These are phyloP conservation scores for Termitomyces sp. DNA, from an alignment of 1,284 basidiomycete genomes.

Conservation along the genomic window DNA sequence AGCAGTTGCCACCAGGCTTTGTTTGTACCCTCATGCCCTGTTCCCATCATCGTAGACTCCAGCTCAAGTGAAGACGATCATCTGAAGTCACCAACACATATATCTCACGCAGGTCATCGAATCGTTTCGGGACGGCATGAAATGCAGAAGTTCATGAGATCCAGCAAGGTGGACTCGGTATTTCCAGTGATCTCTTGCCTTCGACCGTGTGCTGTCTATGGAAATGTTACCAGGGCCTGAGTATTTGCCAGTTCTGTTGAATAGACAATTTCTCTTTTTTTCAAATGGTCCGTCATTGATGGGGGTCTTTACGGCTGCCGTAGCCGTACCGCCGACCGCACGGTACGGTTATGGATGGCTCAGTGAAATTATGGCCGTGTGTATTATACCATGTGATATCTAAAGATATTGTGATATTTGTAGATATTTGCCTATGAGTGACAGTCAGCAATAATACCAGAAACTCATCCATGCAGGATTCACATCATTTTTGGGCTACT, in stretches of 20 bases:
- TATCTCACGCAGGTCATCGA: neutral
- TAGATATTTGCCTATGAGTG: too few relatives aligned
- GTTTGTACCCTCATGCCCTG: slow-evolving; percentile 30
- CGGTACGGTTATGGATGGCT: too few relatives aligned
- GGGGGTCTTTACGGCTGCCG: too few relatives aligned
- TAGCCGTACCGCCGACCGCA: too few relatives aligned
- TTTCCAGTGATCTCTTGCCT: neutral
- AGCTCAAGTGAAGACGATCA: neutral
- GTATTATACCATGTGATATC: too few relatives aligned
- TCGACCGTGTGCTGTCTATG: too few relatives aligned
- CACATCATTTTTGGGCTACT: too few relatives aligned
- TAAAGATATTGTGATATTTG: too few relatives aligned
- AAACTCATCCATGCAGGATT: too few relatives aligned
- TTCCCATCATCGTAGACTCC: slow-evolving; percentile 1
- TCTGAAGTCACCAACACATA: slow-evolving; percentile 4
- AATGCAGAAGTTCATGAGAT: neutral
- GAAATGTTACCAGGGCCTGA: slow-evolving; percentile 1
- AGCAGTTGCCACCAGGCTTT: slow-evolving; percentile 30
- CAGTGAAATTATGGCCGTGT: too few relatives aligned
- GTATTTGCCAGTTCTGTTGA: slow-evolving; percentile 9
- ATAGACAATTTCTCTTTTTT: slow-evolving; percentile 22
- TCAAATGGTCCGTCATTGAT: neutral
- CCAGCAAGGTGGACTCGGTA: neutral
- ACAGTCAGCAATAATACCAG: too few relatives aligned
- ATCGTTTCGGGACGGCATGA: neutral